phyloP scores from a whole-genome alignment of 169 alveolate species.

The Cryptosporidium ubiquitum region DNA sequence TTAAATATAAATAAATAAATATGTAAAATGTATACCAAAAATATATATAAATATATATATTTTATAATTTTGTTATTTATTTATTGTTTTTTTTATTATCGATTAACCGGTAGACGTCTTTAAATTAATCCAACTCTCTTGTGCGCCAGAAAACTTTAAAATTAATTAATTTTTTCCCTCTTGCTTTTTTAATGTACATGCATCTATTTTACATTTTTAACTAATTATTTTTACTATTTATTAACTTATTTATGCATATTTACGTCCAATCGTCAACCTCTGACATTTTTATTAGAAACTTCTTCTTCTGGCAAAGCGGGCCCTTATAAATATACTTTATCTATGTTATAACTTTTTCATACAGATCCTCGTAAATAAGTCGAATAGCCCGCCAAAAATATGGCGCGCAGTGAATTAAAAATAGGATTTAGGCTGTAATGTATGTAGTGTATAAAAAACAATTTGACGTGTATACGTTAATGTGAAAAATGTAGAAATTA shows the following conservation, averaged over 20 bases:
- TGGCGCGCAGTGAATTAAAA: too few species aligned
- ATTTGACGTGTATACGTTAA: too few species aligned
- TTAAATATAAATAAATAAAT: background rate
- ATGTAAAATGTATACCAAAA: too few species aligned
- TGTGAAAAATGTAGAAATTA: too few species aligned
- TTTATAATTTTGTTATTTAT: background rate
- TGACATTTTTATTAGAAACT: background rate
- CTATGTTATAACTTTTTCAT: background rate
- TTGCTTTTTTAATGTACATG: background rate
- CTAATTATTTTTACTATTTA: too few species aligned
- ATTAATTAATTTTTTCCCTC: background rate
- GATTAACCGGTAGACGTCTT: conserved; percentile 13
- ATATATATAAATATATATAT: too few species aligned
- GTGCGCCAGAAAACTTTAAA: background rate
- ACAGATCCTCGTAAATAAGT: background rate
- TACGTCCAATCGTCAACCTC: background rate
- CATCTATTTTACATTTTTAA: background rate
- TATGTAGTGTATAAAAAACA: too few species aligned
- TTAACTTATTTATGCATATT: background rate
- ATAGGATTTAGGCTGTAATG: too few species aligned
- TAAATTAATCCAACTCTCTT: background rate
- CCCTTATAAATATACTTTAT: background rate
- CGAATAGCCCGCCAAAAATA: background rate
- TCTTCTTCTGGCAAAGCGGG: background rate
- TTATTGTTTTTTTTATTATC: background rate